These are phyloP conservation scores for Cantharellus anzutake DNA, from an alignment of 768 basidiomycete genomes.

Conservation along the genomic window DNA sequence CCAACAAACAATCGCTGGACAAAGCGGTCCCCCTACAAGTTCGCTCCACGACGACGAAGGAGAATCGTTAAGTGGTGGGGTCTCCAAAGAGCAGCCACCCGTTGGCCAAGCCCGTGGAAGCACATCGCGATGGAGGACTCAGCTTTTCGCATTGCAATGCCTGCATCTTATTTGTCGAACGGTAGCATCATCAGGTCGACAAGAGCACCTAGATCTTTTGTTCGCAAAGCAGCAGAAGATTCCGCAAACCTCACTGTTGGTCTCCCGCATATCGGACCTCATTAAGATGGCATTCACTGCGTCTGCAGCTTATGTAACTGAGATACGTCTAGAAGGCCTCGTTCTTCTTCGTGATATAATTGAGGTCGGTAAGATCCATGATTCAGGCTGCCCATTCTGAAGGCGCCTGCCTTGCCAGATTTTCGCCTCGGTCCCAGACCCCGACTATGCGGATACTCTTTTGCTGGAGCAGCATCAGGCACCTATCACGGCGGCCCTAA, in stretches of 20 bases:
- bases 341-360: constrained; percentile 84
- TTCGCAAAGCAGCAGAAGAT: constrained; percentile 46
- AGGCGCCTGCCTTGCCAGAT: constrained; percentile 28
- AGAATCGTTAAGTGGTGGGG: constrained; percentile 61
- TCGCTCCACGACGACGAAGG: constrained; percentile 78
- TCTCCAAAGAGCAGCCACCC: constrained; percentile 19
- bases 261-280: constrained; percentile 74
- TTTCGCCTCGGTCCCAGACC: constrained; percentile 74
- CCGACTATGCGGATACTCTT: constrained; percentile 76
- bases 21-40: constrained; percentile 16
- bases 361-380: constrained; percentile 32
- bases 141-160: constrained; percentile 84
- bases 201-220: constrained; percentile 68
- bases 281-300: constrained; percentile 98
- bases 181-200: constrained; percentile 48
- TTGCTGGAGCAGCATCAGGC: constrained; percentile 96
- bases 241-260: constrained; percentile 42
- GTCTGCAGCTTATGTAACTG: constrained; percentile 87
- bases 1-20: constrained; percentile 47
- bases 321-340: constrained; percentile 82
- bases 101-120: constrained; percentile 21
- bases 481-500: constrained; percentile 91
- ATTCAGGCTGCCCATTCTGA: not conserved
- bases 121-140: constrained; percentile 89
- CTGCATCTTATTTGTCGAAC: constrained; percentile 74